Evolutionary conservation across 257 asterid genomes (phyloP).

Genomic region (Salvia hispanica): DNA sequence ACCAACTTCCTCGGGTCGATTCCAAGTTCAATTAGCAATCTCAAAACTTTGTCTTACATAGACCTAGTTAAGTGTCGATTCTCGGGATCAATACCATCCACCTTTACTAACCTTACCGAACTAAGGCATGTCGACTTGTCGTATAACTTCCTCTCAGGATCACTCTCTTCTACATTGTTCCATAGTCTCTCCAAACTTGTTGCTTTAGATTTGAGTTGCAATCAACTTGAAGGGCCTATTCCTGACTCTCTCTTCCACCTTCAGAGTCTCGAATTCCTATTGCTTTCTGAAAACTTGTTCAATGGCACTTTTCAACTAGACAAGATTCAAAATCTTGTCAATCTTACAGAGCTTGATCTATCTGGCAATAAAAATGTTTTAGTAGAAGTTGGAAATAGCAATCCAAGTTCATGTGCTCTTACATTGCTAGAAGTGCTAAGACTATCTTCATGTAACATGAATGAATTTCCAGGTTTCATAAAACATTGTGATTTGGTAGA

Average conservation of each 20-base stretch:
- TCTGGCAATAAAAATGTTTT: too few relatives aligned
- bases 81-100: background rate
- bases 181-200: background rate
- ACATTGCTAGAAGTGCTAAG: too few relatives aligned
- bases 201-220: slow-evolving; percentile 23
- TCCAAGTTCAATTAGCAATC: background rate
- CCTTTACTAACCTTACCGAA: background rate
- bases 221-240: slow-evolving; percentile 27
- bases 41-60: background rate
- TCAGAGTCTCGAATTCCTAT: slow-evolving; percentile 9
- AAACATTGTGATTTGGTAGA: too few relatives aligned
- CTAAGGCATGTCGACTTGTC: background rate
- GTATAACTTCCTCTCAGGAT: background rate
- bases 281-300: slow-evolving; percentile 35
- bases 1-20: background rate
- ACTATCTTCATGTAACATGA: too few relatives aligned
- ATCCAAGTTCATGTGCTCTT: too few relatives aligned
- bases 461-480: too few relatives aligned
- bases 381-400: too few relatives aligned
- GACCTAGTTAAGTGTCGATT: background rate
- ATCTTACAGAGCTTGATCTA: too few relatives aligned
- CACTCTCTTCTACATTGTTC: background rate
- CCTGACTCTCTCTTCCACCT: slow-evolving; percentile 30
- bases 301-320: slow-evolving; percentile 17
- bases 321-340: too few relatives aligned